Percentiles rank a stretch among this genome's conserved stretches.
These are phyloP conservation scores for Boletus speciosus DNA, from an alignment of 768 basidiomycete species.

Conservation along the genomic window DNA sequence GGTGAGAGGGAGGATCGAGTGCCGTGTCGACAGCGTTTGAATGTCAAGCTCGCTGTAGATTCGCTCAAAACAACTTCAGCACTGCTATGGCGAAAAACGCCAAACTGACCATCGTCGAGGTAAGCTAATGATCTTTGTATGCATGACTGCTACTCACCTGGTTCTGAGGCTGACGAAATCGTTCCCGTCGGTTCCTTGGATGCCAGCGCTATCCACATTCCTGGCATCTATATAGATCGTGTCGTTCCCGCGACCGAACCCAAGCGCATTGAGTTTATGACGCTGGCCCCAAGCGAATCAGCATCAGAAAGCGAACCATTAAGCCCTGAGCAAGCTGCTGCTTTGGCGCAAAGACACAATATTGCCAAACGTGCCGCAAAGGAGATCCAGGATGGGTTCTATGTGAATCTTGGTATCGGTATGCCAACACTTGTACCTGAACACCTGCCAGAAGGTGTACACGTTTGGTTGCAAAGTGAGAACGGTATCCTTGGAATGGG, in stretches of 20 bases:
- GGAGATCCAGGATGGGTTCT: slow-evolving; percentile 84
- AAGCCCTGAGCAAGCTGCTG: slow-evolving; percentile 51
- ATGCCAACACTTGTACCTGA: slow-evolving; percentile 90
- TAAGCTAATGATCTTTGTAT: slow-evolving; percentile 23
- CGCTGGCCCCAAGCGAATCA: slow-evolving; percentile 53
- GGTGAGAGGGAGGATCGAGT: slow-evolving; percentile 40
- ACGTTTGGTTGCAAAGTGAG: slow-evolving; percentile 90
- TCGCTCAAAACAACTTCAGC: slow-evolving; percentile 85
- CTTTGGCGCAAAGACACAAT: slow-evolving; percentile 56
- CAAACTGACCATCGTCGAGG: slow-evolving; percentile 87
- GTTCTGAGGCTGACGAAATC: slow-evolving; percentile 75
- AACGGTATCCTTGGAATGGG: slow-evolving; percentile 89
- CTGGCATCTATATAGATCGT: slow-evolving; percentile 85
- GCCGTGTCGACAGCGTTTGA: neutral
- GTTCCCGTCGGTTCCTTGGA: slow-evolving; percentile 80
- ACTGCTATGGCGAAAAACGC: slow-evolving; percentile 88
- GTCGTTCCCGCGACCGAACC: slow-evolving; percentile 75
- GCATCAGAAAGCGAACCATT: slow-evolving; percentile 23
- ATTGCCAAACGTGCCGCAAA: slow-evolving; percentile 86
- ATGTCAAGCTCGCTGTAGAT: slow-evolving; percentile 40
- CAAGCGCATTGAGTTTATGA: slow-evolving; percentile 75
- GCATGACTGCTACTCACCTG: neutral
- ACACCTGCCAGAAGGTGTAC: slow-evolving; percentile 65
- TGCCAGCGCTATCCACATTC: slow-evolving; percentile 77
- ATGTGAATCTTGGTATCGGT: slow-evolving; percentile 87